Evolutionary conservation across 1,284 basidiomycete genomes (phyloP).

Genomic region (Vanrija humicola): DNA sequence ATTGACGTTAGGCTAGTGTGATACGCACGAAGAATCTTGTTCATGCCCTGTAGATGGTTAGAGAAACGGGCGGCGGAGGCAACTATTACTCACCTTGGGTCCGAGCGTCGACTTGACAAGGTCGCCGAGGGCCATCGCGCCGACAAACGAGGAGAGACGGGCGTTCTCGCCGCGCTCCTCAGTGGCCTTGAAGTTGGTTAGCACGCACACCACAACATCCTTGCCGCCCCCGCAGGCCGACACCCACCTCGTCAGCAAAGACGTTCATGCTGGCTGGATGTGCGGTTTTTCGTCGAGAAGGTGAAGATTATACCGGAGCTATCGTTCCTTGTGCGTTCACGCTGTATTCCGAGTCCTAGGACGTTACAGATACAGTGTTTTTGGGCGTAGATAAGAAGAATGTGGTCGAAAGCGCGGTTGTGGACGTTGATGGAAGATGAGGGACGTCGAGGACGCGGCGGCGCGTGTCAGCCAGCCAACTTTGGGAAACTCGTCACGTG

Average conservation of each 20-base stretch:
- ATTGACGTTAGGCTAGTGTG: background rate
- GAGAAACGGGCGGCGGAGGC: background rate
- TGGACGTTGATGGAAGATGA: conserved; percentile 1
- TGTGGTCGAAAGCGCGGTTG: conserved; percentile 5
- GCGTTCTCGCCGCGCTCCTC: conserved; percentile 99
- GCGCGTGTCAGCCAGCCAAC: background rate
- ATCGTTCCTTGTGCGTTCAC: background rate
- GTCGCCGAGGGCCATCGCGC: conserved; percentile 92
- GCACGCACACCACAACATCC: background rate
- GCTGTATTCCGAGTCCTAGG: background rate
- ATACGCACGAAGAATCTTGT: conserved; percentile 50
- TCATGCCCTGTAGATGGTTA: conserved; percentile 47
- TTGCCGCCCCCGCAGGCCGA: background rate
- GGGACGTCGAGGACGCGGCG: background rate
- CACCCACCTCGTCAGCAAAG: conserved; percentile 48
- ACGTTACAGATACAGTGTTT: background rate
- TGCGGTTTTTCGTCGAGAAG: background rate
- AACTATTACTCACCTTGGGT: conserved; percentile 65
- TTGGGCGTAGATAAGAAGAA: background rate
- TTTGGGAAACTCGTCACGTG: no score
- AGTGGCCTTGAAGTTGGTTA: conserved; percentile 63
- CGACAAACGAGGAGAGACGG: conserved; percentile 95
- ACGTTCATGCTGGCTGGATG: conserved; percentile 44
- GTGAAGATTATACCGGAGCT: background rate
- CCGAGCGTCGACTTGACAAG: conserved; percentile 97